Percentiles rank a stretch among this genome's conserved stretches.
Conservation (phyloP, 352 stramenopile species). For the Globisporangium nagaii region DNA sequence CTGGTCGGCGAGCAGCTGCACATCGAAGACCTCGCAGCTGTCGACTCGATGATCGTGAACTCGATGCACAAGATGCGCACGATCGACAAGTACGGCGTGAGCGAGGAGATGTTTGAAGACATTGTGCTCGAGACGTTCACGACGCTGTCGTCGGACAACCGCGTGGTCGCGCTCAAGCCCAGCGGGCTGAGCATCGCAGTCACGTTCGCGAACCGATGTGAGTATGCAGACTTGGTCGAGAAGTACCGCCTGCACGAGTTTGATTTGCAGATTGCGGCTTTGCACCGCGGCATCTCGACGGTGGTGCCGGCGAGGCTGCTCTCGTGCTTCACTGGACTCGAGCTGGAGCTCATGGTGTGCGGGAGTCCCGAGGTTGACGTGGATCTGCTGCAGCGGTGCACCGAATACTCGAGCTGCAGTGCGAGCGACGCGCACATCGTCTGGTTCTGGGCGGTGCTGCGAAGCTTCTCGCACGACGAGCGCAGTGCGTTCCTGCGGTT, state of each 20-base stretch:
- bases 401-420: conserved; percentile 84
- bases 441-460: conserved; percentile 84
- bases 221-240: conserved; percentile 83
- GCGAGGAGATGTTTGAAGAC: conserved; percentile 85
- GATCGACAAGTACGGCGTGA: conserved; percentile 73
- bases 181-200: conserved; percentile 59
- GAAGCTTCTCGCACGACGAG: conserved; percentile 77
- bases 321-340: conserved; percentile 70
- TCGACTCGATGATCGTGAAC: conserved; percentile 87
- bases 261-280: conserved; percentile 33
- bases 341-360: conserved; percentile 85
- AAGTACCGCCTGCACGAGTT: conserved; percentile 77
- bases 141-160: conserved; percentile 81
- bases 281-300: conserved; percentile 63
- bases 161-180: conserved; percentile 64
- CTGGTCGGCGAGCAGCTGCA: conserved; percentile 68
- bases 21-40: conserved; percentile 73
- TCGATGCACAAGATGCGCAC: conserved; percentile 83
- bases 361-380: conserved; percentile 79
- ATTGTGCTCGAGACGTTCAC: conserved; percentile 91
- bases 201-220: conserved; percentile 68
- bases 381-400: conserved; percentile 69
- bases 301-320: conserved; percentile 71
- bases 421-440: conserved; percentile 70
- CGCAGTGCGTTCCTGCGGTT: conserved; percentile 87